These are phyloP conservation scores for Kandelia obovata DNA, from an alignment of 345 rosid genomes.

Conservation along the genomic window DNA sequence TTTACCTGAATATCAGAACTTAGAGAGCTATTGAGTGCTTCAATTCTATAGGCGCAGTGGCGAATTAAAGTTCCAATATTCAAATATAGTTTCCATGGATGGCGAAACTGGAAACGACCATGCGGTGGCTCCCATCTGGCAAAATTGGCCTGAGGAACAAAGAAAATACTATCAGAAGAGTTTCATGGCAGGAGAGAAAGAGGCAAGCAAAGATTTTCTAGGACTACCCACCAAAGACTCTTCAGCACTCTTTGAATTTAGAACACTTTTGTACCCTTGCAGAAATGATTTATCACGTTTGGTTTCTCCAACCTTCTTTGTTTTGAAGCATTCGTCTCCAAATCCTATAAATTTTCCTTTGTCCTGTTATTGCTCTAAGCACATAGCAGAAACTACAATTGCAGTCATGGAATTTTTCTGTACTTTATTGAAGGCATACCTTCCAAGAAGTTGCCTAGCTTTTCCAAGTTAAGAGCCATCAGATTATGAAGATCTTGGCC, in stretches of 20 bases:
- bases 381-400: neutral
- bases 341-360: slow-evolving; percentile 40
- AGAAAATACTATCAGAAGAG: neutral
- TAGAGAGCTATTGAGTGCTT: slow-evolving; percentile 54
- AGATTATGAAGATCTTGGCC: slow-evolving; percentile 40
- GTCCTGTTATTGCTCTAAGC: neutral
- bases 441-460: slow-evolving; percentile 31
- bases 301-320: slow-evolving; percentile 18
- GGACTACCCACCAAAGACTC: slow-evolving; percentile 60
- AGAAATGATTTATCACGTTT: slow-evolving; percentile 34
- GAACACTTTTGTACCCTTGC: slow-evolving; percentile 51
- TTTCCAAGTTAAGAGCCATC: slow-evolving; percentile 27
- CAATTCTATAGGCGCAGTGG: slow-evolving; percentile 59
- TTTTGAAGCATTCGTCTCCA: slow-evolving; percentile 46
- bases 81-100: slow-evolving; percentile 76
- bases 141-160: slow-evolving; percentile 53
- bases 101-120: slow-evolving; percentile 61
- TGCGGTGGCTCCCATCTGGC: slow-evolving; percentile 90
- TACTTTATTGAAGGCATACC: slow-evolving; percentile 14
- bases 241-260: slow-evolving; percentile 54
- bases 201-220: neutral
- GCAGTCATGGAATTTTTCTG: neutral
- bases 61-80: slow-evolving; percentile 47
- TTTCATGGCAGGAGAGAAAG: neutral
- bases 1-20: slow-evolving; percentile 39